These are phyloP conservation scores for Hemisphaericaspora xylanilytica DNA, from an alignment of 1,139 yeast species.

Conservation along the genomic window DNA sequence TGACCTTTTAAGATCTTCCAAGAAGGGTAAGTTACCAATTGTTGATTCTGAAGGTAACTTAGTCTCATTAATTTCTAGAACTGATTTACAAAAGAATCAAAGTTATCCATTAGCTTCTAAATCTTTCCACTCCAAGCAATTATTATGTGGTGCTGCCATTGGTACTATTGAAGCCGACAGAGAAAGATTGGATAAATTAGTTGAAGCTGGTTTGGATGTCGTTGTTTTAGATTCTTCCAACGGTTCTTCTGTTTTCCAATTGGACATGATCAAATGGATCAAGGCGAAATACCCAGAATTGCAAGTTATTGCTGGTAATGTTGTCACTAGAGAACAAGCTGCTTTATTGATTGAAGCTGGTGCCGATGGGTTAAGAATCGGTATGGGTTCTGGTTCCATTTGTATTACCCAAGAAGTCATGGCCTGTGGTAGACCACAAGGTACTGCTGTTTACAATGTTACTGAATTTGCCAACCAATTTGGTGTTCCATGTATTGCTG, in stretches of 20 bases:
- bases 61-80: constrained; percentile 87
- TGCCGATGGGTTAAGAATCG: constrained; percentile 97
- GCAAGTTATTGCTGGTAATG: constrained; percentile 96
- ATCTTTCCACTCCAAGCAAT: constrained; percentile 88
- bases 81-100: constrained; percentile 95
- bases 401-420: constrained; percentile 99
- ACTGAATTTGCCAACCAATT: constrained; percentile 84
- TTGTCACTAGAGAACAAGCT: constrained; percentile 98
- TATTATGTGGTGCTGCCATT: constrained; percentile 97
- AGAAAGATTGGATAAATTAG: constrained; percentile 78
- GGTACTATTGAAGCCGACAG: constrained; percentile 92
- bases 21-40: constrained; percentile 97
- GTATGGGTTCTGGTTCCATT: constrained; percentile 99
- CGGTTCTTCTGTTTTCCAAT: constrained; percentile 94
- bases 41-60: constrained; percentile 74
- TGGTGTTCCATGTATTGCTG: constrained; percentile 97
- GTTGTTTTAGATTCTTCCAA: constrained; percentile 95
- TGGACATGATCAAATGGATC: constrained; percentile 90
- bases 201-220: constrained; percentile 96
- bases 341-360: constrained; percentile 94
- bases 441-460: constrained; percentile 90
- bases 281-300: constrained; percentile 75
- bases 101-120: constrained; percentile 93
- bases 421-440: constrained; percentile 99
- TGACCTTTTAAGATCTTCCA: constrained; percentile 83